phyloP scores from a whole-genome alignment of 1,139 yeast species.

The Tardiomyces depauwii region DNA sequence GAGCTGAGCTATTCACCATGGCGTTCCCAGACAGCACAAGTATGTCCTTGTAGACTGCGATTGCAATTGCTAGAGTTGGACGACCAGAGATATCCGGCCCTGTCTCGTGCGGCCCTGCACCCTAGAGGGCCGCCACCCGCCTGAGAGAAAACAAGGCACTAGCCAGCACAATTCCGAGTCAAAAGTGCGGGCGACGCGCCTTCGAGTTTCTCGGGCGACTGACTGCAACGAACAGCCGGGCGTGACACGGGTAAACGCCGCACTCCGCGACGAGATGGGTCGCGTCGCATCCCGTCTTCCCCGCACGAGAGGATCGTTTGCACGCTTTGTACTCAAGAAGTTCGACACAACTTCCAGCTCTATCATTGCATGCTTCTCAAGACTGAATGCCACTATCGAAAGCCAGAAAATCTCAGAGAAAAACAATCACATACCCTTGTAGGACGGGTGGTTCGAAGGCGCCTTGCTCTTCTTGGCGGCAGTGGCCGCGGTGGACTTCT shows the following conservation, averaged over 20 bases:
- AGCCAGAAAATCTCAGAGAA: not conserved
- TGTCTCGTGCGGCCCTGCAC: not conserved
- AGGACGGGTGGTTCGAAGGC: constrained; percentile 30
- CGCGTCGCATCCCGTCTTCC: no score
- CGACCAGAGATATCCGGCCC: not conserved
- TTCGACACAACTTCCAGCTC: no score
- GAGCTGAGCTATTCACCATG: not conserved
- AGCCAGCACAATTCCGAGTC: not conserved
- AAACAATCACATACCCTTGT: constrained; percentile 25
- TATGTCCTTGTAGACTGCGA: no score
- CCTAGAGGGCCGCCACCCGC: not conserved
- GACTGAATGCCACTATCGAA: not conserved
- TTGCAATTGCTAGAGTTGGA: not conserved
- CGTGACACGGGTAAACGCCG: no score
- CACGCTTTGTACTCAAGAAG: no score
- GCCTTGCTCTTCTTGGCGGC: constrained; percentile 16
- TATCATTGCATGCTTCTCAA: no score
- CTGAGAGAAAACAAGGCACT: not conserved
- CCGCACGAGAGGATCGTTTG: no score
- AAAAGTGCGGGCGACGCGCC: not conserved
- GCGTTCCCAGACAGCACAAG: no score
- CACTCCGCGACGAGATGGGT: no score
- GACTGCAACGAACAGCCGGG: no score
- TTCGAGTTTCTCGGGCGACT: no score
- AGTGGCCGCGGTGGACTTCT: constrained; percentile 16